These are phyloP conservation scores for Rhodomyrtus psidioides DNA, from an alignment of 441 rosid genomes.

Conservation along the genomic window DNA sequence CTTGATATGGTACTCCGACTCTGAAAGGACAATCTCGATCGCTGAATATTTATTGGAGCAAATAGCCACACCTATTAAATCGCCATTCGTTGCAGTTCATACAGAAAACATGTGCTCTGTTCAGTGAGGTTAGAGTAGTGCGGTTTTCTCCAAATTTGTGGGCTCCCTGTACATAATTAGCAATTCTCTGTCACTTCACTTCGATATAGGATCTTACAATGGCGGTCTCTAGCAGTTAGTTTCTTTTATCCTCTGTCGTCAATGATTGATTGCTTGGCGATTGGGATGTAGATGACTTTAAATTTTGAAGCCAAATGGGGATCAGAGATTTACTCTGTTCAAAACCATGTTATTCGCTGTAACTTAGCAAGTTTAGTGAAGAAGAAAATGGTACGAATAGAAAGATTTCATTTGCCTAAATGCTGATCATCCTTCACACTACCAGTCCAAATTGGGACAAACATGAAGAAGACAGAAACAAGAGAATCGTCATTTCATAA, in stretches of 20 bases:
- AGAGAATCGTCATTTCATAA: neutral
- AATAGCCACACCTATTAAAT: neutral
- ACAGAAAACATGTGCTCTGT: neutral
- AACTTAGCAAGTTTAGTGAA: too few species aligned
- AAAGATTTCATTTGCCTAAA: too few species aligned
- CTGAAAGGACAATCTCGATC: neutral
- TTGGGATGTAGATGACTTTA: neutral
- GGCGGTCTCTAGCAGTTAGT: neutral
- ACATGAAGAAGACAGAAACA: neutral
- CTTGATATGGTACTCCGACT: neutral
- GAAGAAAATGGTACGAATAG: too few species aligned
- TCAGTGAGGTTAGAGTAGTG: neutral
- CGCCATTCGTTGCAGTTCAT: neutral
- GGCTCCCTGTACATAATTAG: neutral
- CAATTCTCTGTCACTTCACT: neutral
- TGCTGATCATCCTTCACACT: too few species aligned
- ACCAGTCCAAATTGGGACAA: neutral
- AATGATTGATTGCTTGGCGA: neutral
- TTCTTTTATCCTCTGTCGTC: neutral
- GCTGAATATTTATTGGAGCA: neutral
- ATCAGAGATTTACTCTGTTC: too few species aligned
- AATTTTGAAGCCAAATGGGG: neutral
- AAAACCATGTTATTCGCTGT: too few species aligned
- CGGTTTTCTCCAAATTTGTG: neutral
- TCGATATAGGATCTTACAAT: neutral